Evolutionary conservation across 1,139 yeast genomes (phyloP), one percentile per base, ranked within the genome.

Genomic region (Magnusiomyces fungicola): DNA sequence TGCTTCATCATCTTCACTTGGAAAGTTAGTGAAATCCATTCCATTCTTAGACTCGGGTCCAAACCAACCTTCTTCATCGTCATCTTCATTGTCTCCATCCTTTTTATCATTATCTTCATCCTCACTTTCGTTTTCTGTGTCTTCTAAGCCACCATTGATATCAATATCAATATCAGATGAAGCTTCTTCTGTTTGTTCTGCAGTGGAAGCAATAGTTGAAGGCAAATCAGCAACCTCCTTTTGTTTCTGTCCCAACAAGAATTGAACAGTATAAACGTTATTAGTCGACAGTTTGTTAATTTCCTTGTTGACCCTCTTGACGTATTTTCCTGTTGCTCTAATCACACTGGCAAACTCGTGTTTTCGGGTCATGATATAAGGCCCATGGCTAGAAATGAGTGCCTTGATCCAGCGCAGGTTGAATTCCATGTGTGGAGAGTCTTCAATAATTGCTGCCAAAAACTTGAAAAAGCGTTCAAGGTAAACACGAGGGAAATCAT

Each of bases 361-460:
- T 61, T 80, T 81, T 60, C 83, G 75, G 9, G 67, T 66, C 49
- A 78, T 74, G 51, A 94, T 83, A 64, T 78, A 83, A 52, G 76
- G 74, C 10, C 99, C 98, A 64, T 90, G 97, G 21, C 75, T 68
- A 2, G 82, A 73, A 41, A 92, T 67, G 7, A 89, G 61, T 21
- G 75, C 71, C 58, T 81, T 80, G 42, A 90, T 74, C 98, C 98
- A 92, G 14, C 84, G 59, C 56, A 92, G 67, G 58, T 83, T 81
- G 69, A 81, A 89, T 67, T 94, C 97, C 37, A 90, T 67, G 64
- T 92, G 98, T 23, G 81, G 88, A 10, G 90, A 81, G n/a, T 81
- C 84, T 63, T 78, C 77, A 29, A 87, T 73, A 49, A 79, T 72
- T 32, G 78, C 77, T 1, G 95, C 94, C 56, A 94, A 75, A 58